phyloP scores from a whole-genome alignment of 805 yeast species.

The Komagataella ulmi region DNA sequence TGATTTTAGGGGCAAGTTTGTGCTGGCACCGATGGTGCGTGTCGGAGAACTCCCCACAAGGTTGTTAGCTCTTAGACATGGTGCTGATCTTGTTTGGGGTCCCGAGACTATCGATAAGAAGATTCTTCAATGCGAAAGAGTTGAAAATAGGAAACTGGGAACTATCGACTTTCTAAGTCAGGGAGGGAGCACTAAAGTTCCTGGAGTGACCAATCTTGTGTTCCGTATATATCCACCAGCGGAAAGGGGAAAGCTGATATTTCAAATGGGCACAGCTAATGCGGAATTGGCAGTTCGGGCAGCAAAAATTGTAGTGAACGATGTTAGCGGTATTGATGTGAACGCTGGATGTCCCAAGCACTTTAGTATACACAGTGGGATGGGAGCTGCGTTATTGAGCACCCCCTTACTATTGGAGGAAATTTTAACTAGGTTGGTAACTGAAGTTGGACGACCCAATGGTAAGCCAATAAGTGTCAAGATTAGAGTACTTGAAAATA shows the following conservation, averaged over 20 bases:
- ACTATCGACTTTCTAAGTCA: constrained; percentile 46
- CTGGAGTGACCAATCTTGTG: constrained; percentile 40
- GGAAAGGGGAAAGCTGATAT: constrained; percentile 60
- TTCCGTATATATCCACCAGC: constrained; percentile 58
- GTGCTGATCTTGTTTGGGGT: constrained; percentile 93
- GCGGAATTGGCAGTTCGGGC: constrained; percentile 84
- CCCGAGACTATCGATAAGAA: constrained; percentile 92
- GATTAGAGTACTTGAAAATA: constrained; percentile 62
- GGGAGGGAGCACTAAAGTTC: constrained; percentile 25
- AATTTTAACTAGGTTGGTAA: constrained; percentile 58
- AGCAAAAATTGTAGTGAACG: constrained; percentile 64
- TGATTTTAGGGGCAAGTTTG: constrained; percentile 64
- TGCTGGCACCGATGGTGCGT: constrained; percentile 93
- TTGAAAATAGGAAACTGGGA: constrained; percentile 37
- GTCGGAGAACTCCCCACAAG: constrained; percentile 92
- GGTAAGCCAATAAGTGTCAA: constrained; percentile 81
- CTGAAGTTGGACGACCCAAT: constrained; percentile 66
- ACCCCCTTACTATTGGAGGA: constrained; percentile 71
- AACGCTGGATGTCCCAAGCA: constrained; percentile 98
- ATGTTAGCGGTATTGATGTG: constrained; percentile 87
- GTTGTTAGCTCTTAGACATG: constrained; percentile 63
- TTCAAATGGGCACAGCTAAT: constrained; percentile 83
- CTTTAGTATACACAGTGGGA: constrained; percentile 86
- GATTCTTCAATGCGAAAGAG: constrained; percentile 55
- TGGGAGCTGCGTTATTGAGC: constrained; percentile 88